Evolutionary conservation across 257 asterid species (phyloP).

Genomic region (Jasminum sambac): DNA sequence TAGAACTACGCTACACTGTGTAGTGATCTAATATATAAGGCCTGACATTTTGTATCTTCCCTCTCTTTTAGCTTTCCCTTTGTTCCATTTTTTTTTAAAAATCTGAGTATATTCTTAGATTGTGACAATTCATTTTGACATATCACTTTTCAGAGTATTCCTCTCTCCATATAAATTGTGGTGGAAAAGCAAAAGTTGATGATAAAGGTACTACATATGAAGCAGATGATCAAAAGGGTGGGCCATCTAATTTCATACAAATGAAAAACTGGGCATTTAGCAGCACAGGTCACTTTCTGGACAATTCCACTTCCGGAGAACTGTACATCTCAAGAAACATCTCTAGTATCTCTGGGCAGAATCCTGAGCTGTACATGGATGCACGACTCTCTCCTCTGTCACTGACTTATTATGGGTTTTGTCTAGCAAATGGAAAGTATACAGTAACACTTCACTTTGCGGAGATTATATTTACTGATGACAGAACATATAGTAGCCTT

Average conservation of each 20-base stretch:
- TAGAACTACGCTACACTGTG: not conserved
- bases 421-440: constrained; percentile 60
- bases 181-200: constrained; percentile 42
- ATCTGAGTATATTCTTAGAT: not conserved
- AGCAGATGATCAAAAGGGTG: constrained; percentile 39
- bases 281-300: constrained; percentile 54
- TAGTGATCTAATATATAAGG: not conserved
- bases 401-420: constrained; percentile 54
- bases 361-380: constrained; percentile 38
- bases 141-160: constrained; percentile 33
- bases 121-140: not conserved
- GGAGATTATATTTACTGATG: constrained; percentile 61
- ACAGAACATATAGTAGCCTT: constrained; percentile 48
- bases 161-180: constrained; percentile 63
- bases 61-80: not conserved
- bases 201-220: constrained; percentile 32
- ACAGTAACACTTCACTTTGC: constrained; percentile 75
- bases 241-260: constrained; percentile 36
- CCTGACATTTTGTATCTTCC: not conserved
- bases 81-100: not conserved
- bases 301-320: constrained; percentile 24
- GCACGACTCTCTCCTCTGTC: constrained; percentile 58
- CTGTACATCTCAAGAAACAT: constrained; percentile 25
- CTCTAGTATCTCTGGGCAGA: constrained; percentile 38
- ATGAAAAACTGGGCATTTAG: constrained; percentile 58